Evolutionary conservation across 805 yeast species (phyloP).

Genomic region (Osmozyma mogii): DNA sequence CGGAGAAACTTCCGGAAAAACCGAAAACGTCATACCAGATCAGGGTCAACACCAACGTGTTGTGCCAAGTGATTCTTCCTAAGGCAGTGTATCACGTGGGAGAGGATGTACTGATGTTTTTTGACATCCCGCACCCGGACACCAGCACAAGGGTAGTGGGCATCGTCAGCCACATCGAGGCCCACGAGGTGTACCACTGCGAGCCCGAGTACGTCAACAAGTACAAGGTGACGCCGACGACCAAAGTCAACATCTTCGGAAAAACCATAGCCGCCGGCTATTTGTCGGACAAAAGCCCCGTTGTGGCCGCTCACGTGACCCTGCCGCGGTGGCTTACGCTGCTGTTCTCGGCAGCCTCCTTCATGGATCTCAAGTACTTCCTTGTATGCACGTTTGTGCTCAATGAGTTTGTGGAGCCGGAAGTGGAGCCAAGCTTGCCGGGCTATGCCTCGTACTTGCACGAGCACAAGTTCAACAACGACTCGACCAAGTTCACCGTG

Average conservation of each 20-base stretch:
- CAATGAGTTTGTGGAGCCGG: constrained; percentile 15
- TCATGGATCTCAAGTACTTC: constrained; percentile 29
- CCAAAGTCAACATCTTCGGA: constrained; percentile 27
- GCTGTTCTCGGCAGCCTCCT: constrained; percentile 29
- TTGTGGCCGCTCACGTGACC: constrained; percentile 16
- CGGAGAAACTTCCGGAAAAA: constrained; percentile 8
- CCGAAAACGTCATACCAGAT: constrained; percentile 27
- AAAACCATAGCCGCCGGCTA: constrained; percentile 17
- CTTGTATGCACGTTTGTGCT: constrained; percentile 31
- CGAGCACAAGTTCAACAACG: constrained; percentile 8
- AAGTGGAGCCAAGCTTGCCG: constrained; percentile 2
- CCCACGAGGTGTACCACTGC: constrained; percentile 29
- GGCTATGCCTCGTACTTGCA: constrained; percentile 9
- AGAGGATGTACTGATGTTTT: constrained; percentile 26
- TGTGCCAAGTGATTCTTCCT: constrained; percentile 27
- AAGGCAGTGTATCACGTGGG: constrained; percentile 31
- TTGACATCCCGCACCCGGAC: constrained; percentile 21
- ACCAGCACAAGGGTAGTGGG: constrained; percentile 23
- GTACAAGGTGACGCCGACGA: constrained; percentile 27
- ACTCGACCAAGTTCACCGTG: constrained; percentile 10
- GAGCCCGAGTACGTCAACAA: constrained; percentile 13
- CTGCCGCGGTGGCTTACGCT: constrained; percentile 24
- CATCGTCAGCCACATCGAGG: constrained; percentile 27
- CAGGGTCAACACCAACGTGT: constrained; percentile 21
- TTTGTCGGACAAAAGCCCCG: neutral